These are phyloP conservation scores for Rhizophagus prolifer DNA, from an alignment of 192 early-diverging fungal species.

Conservation along the genomic window DNA sequence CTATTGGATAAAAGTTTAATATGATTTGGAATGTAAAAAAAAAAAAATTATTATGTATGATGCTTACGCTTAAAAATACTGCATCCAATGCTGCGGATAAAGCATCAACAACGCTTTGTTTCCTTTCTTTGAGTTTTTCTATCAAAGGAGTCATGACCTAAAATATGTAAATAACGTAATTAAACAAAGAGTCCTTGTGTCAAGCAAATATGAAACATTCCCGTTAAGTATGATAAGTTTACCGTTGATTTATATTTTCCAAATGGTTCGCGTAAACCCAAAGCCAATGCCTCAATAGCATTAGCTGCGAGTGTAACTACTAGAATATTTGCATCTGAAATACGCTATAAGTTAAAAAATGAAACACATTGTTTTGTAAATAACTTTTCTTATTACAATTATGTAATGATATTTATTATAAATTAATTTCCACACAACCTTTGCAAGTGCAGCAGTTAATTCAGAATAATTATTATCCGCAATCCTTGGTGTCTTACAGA, in stretches of 20 bases:
- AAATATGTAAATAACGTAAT: not conserved
- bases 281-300: slow-evolving; percentile 78
- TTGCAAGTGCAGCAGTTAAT: slow-evolving; percentile 77
- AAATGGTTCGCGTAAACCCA: slow-evolving; percentile 77
- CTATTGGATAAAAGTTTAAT: slow-evolving; percentile 2
- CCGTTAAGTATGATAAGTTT: slow-evolving; percentile 16
- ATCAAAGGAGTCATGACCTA: slow-evolving; percentile 71
- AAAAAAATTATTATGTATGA: not conserved
- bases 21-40: not conserved
- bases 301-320: slow-evolving; percentile 79
- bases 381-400: not conserved
- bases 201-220: not conserved
- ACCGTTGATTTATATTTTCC: slow-evolving; percentile 74
- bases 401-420: too few species aligned
- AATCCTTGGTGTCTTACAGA: slow-evolving; percentile 73
- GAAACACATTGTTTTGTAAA: slow-evolving; percentile 1
- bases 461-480: slow-evolving; percentile 78
- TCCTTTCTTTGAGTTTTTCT: slow-evolving; percentile 96
- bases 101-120: slow-evolving; percentile 84
- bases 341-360: slow-evolving; percentile 45
- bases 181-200: not conserved
- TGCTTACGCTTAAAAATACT: slow-evolving; percentile 65
- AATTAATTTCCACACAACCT: slow-evolving; percentile 45
- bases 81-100: slow-evolving; percentile 80
- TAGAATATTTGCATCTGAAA: slow-evolving; percentile 86